Conservation (phyloP, 106 monocot species). For the Chionographis japonica region DNA sequence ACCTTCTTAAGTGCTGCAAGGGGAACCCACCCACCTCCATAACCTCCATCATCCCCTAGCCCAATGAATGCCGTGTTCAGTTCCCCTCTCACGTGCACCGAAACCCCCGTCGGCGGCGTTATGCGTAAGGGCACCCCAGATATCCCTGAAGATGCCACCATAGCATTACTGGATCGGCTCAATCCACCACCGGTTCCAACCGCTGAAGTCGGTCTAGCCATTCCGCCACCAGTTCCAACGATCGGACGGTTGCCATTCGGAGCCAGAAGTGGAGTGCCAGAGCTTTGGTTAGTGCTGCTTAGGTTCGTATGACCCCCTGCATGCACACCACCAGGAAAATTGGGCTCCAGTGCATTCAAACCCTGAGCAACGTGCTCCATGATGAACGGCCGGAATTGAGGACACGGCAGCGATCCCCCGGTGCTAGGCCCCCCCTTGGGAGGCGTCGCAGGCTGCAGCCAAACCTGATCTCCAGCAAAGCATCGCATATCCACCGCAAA, state of each 20-base stretch:
- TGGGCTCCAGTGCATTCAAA: conserved; percentile 84
- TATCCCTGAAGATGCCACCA: conserved; percentile 43
- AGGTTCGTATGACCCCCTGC: conserved; percentile 21
- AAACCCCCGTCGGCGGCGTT: conserved; percentile 65
- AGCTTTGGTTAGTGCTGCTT: conserved; percentile 21
- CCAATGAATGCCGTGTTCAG: conserved; percentile 96
- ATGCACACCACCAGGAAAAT: conserved; percentile 46
- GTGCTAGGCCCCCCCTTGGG: conserved; percentile 82
- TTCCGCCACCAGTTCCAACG: conserved; percentile 17
- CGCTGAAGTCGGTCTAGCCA: conserved; percentile 39
- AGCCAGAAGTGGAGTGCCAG: conserved; percentile 21
- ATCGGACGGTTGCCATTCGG: conserved; percentile 31
- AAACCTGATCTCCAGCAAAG: conserved; percentile 99
- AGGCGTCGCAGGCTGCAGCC: conserved; percentile 97
- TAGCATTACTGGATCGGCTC: conserved; percentile 48
- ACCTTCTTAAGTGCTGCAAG: conserved; percentile 97
- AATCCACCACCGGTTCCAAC: conserved; percentile 41
- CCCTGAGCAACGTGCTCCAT: conserved; percentile 99
- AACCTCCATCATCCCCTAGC: conserved; percentile 99
- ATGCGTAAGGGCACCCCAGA: conserved; percentile 68
- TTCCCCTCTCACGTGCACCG: conserved; percentile 87
- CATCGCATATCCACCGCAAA: conserved; percentile 99
- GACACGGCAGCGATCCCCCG: conserved; percentile 95
- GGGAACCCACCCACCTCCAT: conserved; percentile 99
- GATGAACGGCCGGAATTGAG: conserved; percentile 95